Percentiles rank a stretch among this genome's conserved stretches.
Conservation (phyloP, 306 rosid genomes). For the Mimosa pudica region DNA sequence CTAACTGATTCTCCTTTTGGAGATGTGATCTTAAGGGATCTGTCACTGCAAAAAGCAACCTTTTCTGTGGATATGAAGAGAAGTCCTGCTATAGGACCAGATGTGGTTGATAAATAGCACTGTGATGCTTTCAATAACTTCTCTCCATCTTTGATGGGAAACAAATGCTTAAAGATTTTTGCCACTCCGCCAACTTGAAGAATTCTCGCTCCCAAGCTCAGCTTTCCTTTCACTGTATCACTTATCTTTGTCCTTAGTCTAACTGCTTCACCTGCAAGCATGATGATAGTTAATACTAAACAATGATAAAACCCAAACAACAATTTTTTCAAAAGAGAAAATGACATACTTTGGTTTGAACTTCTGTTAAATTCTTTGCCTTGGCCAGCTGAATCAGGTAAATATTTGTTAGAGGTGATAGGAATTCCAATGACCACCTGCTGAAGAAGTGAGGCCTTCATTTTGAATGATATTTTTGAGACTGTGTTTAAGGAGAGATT, state of each 20-base stretch:
- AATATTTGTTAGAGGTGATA: conserved; percentile 29
- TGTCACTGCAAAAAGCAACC: conserved; percentile 67
- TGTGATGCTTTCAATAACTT: conserved; percentile 51
- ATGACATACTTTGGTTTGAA: conserved; percentile 31
- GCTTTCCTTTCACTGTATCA: conserved; percentile 59
- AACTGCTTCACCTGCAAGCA: conserved; percentile 46
- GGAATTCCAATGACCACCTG: conserved; percentile 43
- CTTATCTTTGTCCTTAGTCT: conserved; percentile 49
- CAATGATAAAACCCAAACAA: neutral
- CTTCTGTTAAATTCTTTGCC: neutral
- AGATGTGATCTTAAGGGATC: conserved; percentile 47
- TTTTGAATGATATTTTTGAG: conserved; percentile 12
- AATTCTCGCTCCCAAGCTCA: conserved; percentile 60
- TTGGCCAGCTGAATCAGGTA: conserved; percentile 31
- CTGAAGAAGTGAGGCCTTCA: conserved; percentile 51
- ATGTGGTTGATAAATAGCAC: conserved; percentile 62
- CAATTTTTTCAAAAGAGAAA: neutral
- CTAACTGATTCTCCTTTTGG: conserved; percentile 39
- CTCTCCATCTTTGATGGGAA: conserved; percentile 48
- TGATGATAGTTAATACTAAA: neutral
- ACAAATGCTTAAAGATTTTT: conserved; percentile 49
- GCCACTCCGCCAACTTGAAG: conserved; percentile 51
- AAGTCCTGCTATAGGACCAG: conserved; percentile 68
- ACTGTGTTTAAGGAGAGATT: neutral
- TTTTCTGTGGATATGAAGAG: conserved; percentile 63